phyloP scores from a whole-genome alignment of 495 filamentous ascomycete species.

The Penicillium simplicissimum region DNA sequence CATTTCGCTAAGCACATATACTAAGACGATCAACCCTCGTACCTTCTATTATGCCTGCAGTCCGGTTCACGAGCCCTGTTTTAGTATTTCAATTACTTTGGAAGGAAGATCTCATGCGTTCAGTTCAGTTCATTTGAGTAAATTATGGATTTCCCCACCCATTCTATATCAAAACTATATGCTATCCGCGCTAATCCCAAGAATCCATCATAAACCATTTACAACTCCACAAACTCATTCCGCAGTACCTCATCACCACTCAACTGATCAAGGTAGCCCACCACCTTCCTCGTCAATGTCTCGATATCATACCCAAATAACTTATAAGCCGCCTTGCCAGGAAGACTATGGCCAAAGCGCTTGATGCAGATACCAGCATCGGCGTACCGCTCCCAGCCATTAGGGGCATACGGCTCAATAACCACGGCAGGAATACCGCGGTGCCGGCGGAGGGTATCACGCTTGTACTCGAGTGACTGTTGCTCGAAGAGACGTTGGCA shows the following conservation, averaged over 20 bases:
- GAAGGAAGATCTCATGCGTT: background rate
- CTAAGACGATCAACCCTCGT: background rate
- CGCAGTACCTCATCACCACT: constrained; percentile 31
- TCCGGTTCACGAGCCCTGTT: too few species aligned
- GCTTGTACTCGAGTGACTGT: constrained; percentile 51
- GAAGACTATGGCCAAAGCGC: constrained; percentile 51
- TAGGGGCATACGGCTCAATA: constrained; percentile 56
- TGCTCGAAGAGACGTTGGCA: constrained; percentile 55
- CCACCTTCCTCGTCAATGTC: constrained; percentile 46
- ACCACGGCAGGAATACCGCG: constrained; percentile 47
- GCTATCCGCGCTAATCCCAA: background rate
- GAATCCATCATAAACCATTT: background rate
- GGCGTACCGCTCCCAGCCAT: constrained; percentile 62
- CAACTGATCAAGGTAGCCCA: constrained; percentile 43
- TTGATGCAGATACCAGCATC: constrained; percentile 52
- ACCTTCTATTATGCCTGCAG: background rate
- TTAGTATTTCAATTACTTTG: too few species aligned
- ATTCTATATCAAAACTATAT: constrained; percentile 1
- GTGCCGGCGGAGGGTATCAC: constrained; percentile 37
- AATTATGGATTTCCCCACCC: background rate
- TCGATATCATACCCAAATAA: constrained; percentile 53
- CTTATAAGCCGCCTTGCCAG: constrained; percentile 53
- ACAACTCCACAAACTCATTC: constrained; percentile 45
- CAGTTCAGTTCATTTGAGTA: background rate
- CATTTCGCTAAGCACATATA: background rate